Percentiles rank a stretch among this genome's conserved stretches.
phyloP scores from a whole-genome alignment of 1,284 basidiomycete species.

The Gomphus bonarii region DNA sequence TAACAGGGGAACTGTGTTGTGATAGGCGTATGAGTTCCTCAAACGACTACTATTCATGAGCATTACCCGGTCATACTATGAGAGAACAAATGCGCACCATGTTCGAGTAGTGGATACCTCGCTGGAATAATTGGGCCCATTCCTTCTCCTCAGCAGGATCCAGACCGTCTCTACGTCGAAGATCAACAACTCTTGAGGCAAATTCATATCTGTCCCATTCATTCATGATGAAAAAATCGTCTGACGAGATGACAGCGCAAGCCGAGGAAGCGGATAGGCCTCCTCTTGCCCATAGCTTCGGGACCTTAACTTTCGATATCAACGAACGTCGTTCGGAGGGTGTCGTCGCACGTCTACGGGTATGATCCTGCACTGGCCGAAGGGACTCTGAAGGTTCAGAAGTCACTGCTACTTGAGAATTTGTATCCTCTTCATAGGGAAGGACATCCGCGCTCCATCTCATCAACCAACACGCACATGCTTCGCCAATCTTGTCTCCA shows the following conservation, averaged over 20 bases:
- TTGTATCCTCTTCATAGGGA: conserved; percentile 42
- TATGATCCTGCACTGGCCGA: background rate
- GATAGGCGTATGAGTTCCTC: conserved; percentile 71
- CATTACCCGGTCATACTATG: conserved; percentile 11
- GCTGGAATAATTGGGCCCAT: conserved; percentile 65
- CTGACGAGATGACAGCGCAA: conserved; percentile 64
- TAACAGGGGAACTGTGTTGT: conserved; percentile 61
- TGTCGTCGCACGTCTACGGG: background rate
- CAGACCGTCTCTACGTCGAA: conserved; percentile 46
- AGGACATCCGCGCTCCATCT: conserved; percentile 81
- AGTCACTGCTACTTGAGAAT: background rate
- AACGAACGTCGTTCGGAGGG: conserved; percentile 5
- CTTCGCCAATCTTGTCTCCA: conserved; percentile 86
- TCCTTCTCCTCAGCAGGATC: conserved; percentile 48
- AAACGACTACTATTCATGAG: conserved; percentile 37
- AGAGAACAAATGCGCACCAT: conserved; percentile 47
- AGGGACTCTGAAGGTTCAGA: background rate
- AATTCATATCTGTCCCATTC: conserved; percentile 78
- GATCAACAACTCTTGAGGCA: conserved; percentile 66
- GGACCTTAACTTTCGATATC: conserved; percentile 16
- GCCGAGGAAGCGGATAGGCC: conserved; percentile 70
- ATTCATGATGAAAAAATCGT: conserved; percentile 70
- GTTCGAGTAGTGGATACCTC: conserved; percentile 81
- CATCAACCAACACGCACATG: conserved; percentile 79
- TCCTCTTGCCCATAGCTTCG: conserved; percentile 58